A percentile compares a stretch with the other conserved stretches of the same genome.
These are phyloP conservation scores for Quercus variabilis DNA, from an alignment of 306 rosid species.

Conservation along the genomic window DNA sequence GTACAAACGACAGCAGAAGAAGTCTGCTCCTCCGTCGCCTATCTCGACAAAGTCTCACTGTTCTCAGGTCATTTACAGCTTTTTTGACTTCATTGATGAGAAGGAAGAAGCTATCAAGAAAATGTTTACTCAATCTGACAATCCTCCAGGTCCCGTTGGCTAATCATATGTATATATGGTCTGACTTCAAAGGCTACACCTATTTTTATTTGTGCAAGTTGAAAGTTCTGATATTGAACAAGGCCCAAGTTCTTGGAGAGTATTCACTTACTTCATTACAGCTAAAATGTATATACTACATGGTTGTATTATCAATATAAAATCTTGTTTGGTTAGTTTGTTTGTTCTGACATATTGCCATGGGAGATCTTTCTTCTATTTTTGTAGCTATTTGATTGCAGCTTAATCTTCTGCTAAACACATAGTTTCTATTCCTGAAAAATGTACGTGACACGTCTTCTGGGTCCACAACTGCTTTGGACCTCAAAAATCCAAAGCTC, in stretches of 20 bases:
- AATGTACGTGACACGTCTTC: not conserved
- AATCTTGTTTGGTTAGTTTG: not conserved
- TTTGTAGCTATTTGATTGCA: not conserved
- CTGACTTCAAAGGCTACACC: not conserved
- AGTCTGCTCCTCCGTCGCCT: conserved; percentile 26
- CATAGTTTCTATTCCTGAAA: not conserved
- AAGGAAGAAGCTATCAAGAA: conserved; percentile 90
- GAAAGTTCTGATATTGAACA: not conserved
- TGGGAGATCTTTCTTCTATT: not conserved
- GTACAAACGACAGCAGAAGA: conserved; percentile 49
- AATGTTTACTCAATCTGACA: conserved; percentile 47
- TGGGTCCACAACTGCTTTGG: not conserved
- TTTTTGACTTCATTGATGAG: conserved; percentile 69
- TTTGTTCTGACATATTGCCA: not conserved
- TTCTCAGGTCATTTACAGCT: conserved; percentile 52
- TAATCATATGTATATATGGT: conserved; percentile 10
- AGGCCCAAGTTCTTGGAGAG: not conserved
- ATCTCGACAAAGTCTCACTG: conserved; percentile 34
- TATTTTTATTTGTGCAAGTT: not conserved
- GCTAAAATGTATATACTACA: not conserved
- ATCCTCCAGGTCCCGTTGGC: conserved; percentile 38
- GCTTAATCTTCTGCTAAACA: not conserved
- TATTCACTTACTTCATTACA: not conserved
- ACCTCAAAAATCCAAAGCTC: not conserved
- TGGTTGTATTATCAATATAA: not conserved